Evolutionary conservation across 2,329 filamentous ascomycete genomes (phyloP).

Genomic region (Coniella vitis): DNA sequence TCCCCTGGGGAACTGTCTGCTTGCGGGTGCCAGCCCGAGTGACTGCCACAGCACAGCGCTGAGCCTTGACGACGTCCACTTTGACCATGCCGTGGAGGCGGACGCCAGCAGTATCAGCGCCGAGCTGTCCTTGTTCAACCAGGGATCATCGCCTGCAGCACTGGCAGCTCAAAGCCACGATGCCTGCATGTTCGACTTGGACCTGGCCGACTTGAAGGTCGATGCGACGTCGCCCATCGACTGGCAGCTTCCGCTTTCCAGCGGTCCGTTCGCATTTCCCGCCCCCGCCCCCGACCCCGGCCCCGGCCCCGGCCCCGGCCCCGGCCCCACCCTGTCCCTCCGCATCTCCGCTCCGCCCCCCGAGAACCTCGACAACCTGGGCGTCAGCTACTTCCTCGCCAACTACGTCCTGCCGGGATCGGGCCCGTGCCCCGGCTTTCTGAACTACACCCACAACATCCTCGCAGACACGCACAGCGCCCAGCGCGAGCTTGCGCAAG

Average conservation of each 20-base stretch:
- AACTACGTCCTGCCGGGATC: constrained; percentile 5
- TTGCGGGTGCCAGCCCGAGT: not conserved
- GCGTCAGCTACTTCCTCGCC: constrained; percentile 3
- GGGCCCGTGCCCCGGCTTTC: constrained; percentile 1
- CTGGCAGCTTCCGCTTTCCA: no score
- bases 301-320: no score
- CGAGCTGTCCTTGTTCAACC: not conserved
- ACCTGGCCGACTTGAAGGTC: not conserved
- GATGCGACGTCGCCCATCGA: no score
- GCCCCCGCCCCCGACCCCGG: no score
- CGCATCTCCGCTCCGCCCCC: no score
- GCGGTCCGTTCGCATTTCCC: no score
- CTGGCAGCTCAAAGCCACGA: not conserved
- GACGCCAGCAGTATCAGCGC: no score
- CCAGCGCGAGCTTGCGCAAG: not conserved
- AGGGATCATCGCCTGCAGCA: not conserved
- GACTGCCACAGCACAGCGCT: not conserved
- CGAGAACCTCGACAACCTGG: not conserved
- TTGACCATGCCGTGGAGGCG: not conserved
- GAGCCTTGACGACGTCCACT: not conserved
- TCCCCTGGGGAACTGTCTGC: no score
- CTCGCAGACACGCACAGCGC: not conserved
- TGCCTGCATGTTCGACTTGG: not conserved
- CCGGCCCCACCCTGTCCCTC: no score
- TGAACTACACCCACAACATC: constrained; percentile 6